Conservation (phyloP, 1,139 yeast species). For the Yamadazyma epiphylla region DNA sequence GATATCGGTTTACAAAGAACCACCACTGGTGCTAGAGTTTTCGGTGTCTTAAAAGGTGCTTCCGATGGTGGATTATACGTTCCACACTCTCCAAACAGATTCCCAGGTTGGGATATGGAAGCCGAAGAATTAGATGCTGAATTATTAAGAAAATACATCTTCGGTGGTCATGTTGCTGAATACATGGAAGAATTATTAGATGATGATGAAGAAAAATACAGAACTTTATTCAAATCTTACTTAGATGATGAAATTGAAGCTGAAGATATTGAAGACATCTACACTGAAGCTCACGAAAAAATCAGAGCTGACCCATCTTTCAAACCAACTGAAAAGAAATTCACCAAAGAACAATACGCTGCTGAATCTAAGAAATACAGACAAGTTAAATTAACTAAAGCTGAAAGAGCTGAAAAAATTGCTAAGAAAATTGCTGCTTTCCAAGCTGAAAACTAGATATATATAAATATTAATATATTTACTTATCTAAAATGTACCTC, state of each 20-base stretch:
- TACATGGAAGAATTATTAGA: conserved; percentile 99
- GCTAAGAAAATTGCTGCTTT: conserved; percentile 90
- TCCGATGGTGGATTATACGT: conserved; percentile 99
- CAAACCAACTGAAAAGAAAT: conserved; percentile 90
- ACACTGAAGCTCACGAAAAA: conserved; percentile 89
- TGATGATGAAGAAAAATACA: conserved; percentile 99
- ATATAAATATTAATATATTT: too few relatives aligned
- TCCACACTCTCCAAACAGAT: conserved; percentile 99
- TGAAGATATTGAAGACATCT: conserved; percentile 93
- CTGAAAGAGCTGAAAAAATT: conserved; percentile 85
- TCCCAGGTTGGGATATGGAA: conserved; percentile 99
- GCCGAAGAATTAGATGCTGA: conserved; percentile 98
- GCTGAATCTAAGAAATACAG: conserved; percentile 93
- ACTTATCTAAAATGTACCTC: too few relatives aligned
- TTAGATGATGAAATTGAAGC: conserved; percentile 96
- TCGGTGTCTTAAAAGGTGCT: conserved; percentile 99
- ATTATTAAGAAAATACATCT: conserved; percentile 96
- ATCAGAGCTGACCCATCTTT: conserved; percentile 95
- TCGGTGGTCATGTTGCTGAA: conserved; percentile 99
- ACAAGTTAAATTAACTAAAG: conserved; percentile 84
- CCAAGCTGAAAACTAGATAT: conserved; percentile 50
- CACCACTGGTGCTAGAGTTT: conserved; percentile 99
- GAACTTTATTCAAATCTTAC: conserved; percentile 94
- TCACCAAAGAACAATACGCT: conserved; percentile 97
- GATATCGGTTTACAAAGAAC: conserved; percentile 99